A percentile compares a stretch with the other conserved stretches of the same genome.
Conservation (phyloP, 768 basidiomycete genomes). For the Daedalea quercina region DNA sequence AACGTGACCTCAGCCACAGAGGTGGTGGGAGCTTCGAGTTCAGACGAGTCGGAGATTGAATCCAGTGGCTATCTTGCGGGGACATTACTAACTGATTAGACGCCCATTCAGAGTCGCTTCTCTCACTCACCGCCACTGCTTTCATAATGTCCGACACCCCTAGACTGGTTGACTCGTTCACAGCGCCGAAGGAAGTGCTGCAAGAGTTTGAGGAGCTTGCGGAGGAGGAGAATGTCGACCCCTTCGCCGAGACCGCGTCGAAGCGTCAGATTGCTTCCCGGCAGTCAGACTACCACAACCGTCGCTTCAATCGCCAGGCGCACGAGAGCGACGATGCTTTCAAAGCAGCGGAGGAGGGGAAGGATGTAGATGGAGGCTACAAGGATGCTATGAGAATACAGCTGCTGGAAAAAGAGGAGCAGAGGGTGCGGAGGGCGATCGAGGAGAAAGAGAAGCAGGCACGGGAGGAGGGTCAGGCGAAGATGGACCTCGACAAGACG, state of each 20-base stretch:
- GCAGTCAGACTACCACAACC: slow-evolving; percentile 92
- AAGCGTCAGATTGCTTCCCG: slow-evolving; percentile 90
- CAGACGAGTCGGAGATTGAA: neutral
- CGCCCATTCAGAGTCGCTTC: neutral
- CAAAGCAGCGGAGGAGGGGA: slow-evolving; percentile 56
- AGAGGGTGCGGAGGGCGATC: slow-evolving; percentile 72
- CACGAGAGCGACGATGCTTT: slow-evolving; percentile 81
- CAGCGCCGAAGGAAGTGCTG: slow-evolving; percentile 88
- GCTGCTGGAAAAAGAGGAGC: slow-evolving; percentile 90
- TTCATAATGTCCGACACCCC: slow-evolving; percentile 26
- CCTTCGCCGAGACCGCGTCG: slow-evolving; percentile 88
- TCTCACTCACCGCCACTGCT: neutral
- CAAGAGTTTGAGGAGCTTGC: slow-evolving; percentile 92
- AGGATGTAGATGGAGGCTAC: slow-evolving; percentile 79
- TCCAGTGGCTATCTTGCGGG: neutral
- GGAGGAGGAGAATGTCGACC: slow-evolving; percentile 89
- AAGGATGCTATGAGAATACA: slow-evolving; percentile 93
- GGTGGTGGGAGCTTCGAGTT: neutral
- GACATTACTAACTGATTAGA: neutral
- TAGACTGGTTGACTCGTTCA: slow-evolving; percentile 84
- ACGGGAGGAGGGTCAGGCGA: slow-evolving; percentile 61
- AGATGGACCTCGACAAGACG: slow-evolving; percentile 88
- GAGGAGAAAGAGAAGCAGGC: slow-evolving; percentile 84
- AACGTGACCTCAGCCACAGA: neutral
- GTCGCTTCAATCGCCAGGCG: slow-evolving; percentile 80